Base-by-base conservation (phyloP, 2,329 filamentous ascomycete genomes). In the Delphinella strobiligena region DNA sequence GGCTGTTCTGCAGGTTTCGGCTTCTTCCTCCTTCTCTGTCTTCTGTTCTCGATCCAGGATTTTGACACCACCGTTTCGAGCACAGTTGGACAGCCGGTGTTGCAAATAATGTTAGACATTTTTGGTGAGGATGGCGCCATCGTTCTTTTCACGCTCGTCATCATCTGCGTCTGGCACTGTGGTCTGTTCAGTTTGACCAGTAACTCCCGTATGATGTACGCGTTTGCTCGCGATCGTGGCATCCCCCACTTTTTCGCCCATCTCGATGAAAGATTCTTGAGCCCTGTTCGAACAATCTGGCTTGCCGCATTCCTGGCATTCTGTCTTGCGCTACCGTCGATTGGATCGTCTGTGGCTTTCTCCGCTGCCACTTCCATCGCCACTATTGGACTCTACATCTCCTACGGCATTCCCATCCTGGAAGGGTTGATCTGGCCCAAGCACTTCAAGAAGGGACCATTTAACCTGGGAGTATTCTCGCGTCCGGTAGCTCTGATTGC, bases 111-210 rank as follows among this genome's bases (percentile, higher is more conserved):
- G 15, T 61, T 75, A 11, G 72, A 76, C 47, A 54, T 74, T 3
- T 72, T 72, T 42, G 72, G 72, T 3, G 64, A 72, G 40, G 57
- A 69, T 34, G 71, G 72, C 3, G 73, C 72, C 0, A 63, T 76
- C 7, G 71, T 62, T 1, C 51, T 75, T 5, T 75, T 76, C 55
- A 64, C 59, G 1, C 54, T 76, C 11, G 62, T 76, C 45, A 74
- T 76, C 47, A 56, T 76, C 22, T 76, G 73, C 41, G 69, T 76
- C 3, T 77, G 73, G 73, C 73, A 76, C 50, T 75, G 71, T 43
- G 73, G 72, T 0, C 60, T 76, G 0, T 76, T 77, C 50, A 68
- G 63, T 37, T 61, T 78, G 60, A 76, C 72, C 0, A 66, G 61
- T 36, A 75, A 75, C 49, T 68, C 63, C 30, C 61, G 72, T 18